Evolutionary conservation across 2,329 filamentous ascomycete species (phyloP).

Genomic region (Neurospora sp.): DNA sequence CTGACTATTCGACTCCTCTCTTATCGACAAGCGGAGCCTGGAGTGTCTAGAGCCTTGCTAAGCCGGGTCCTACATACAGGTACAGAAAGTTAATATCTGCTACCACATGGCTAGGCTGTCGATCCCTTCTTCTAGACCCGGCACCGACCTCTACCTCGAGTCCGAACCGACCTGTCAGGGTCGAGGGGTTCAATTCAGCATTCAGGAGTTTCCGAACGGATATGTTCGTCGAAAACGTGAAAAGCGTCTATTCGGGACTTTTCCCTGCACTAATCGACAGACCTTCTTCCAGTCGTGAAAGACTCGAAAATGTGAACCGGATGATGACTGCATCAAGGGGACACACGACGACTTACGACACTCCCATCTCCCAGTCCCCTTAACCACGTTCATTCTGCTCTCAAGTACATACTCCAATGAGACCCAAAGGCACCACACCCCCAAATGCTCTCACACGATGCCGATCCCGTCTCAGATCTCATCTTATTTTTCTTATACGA

Average conservation of each 20-base stretch:
- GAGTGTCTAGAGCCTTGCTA: background rate
- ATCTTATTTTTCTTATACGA: background rate
- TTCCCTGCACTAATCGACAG: background rate
- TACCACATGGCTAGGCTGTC: background rate
- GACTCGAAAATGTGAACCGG: background rate
- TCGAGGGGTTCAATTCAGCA: background rate
- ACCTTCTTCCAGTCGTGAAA: background rate
- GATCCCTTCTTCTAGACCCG: background rate
- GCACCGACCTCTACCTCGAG: background rate
- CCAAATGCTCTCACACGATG: background rate
- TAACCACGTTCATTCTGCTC: background rate
- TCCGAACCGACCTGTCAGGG: background rate
- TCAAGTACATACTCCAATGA: background rate
- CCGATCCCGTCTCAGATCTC: background rate
- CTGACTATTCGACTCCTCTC: background rate
- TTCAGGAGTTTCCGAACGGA: background rate
- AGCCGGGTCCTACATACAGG: background rate
- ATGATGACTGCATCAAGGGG: background rate
- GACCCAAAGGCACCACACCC: background rate
- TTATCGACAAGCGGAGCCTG: background rate
- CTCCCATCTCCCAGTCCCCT: background rate
- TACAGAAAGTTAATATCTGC: background rate
- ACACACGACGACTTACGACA: background rate
- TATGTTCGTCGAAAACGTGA: background rate
- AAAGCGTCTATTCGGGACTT: background rate